Percentiles rank a stretch among this genome's conserved stretches.
phyloP scores from a whole-genome alignment of 257 asterid genomes.

The Salvia miltiorrhiza region DNA sequence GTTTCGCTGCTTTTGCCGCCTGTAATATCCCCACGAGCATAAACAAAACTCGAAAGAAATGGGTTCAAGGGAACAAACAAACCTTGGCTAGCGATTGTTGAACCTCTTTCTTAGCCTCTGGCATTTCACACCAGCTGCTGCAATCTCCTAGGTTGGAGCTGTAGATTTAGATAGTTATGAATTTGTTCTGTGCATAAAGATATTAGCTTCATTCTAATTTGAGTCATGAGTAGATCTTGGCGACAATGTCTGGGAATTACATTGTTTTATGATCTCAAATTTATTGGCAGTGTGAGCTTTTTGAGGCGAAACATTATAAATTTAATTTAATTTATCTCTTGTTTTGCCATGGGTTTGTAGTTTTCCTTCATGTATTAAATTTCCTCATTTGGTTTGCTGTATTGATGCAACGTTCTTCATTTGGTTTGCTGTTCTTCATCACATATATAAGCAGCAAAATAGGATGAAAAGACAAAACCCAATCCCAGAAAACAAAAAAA shows the following conservation, averaged over 20 bases:
- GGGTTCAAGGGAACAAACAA: constrained; percentile 17
- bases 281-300: neutral
- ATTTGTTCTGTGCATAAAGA: neutral
- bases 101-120: constrained; percentile 64
- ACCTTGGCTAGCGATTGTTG: constrained; percentile 78
- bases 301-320: no score
- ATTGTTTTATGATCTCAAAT: neutral
- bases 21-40: constrained; percentile 19
- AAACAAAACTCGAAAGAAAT: neutral
- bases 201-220: neutral
- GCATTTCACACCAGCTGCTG: constrained; percentile 41
- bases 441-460: neutral
- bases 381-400: neutral
- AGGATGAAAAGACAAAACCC: no score
- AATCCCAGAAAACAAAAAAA: no score
- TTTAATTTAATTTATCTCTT: constrained; percentile 21
- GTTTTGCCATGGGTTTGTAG: neutral
- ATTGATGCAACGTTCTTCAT: no score
- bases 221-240: constrained; percentile 27
- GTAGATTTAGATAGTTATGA: no score
- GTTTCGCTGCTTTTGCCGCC: constrained; percentile 63
- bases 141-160: neutral
- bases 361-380: neutral
- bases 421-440: neutral
- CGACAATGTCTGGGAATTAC: constrained; percentile 30